Evolutionary conservation across 177 flowering plant genomes (phyloP).

Genomic region (Vitis hybrid): DNA sequence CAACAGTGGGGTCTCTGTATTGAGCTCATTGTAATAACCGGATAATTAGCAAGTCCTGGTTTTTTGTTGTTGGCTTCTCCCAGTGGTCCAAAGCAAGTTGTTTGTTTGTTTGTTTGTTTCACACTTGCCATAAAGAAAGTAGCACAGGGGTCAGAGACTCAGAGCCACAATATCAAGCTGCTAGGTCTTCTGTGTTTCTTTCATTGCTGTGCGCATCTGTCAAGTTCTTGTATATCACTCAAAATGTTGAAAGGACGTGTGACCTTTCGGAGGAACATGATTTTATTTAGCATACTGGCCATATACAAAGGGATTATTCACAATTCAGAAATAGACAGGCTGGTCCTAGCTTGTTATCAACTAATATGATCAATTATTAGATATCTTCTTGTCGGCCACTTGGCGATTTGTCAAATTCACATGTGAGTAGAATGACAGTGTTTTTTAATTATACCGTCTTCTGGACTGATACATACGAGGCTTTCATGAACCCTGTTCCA

Average conservation of each 20-base stretch:
- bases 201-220: not conserved
- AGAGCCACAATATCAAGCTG: not conserved
- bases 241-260: not conserved
- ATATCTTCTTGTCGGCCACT: conserved; percentile 2
- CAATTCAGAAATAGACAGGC: conserved; percentile 3
- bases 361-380: conserved; percentile 1
- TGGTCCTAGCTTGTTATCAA: conserved; percentile 1
- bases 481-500: no score
- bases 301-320: not conserved
- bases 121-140: not conserved
- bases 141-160: not conserved
- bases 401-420: not conserved
- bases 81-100: not conserved
- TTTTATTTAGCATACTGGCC: no score
- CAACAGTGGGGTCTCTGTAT: no score
- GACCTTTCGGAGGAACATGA: not conserved
- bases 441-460: not conserved
- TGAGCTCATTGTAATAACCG: no score
- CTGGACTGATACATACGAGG: not conserved
- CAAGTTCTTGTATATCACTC: not conserved
- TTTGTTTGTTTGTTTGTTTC: no score
- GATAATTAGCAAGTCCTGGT: no score
- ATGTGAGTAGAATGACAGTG: not conserved
- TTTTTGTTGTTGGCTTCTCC: not conserved
- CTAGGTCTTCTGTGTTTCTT: not conserved